Evolutionary conservation across 768 basidiomycete species (phyloP).

Genomic region (Calvatia gigantea): DNA sequence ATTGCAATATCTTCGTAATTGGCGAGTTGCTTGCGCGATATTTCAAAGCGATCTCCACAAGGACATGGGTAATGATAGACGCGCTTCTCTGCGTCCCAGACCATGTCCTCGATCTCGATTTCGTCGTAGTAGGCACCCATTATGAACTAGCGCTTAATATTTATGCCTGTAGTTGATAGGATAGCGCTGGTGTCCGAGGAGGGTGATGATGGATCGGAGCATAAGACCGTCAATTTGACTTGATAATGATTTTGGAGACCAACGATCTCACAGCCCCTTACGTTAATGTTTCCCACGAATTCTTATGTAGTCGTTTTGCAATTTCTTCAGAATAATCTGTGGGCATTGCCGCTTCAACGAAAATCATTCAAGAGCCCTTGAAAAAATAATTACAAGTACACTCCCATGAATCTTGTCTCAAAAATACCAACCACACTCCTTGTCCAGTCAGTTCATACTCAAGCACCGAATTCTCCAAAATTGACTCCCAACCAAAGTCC

Average conservation of each 20-base stretch:
- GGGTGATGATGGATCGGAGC: not conserved
- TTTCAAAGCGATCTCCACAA: conserved; percentile 97
- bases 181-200: not conserved
- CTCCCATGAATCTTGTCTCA: no score
- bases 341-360: no score
- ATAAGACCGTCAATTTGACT: not conserved
- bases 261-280: no score
- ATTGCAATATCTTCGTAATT: conserved; percentile 92
- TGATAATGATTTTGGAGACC: not conserved
- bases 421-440: no score
- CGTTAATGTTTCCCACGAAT: no score
- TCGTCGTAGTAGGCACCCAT: conserved; percentile 96
- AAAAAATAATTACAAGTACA: no score
- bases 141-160: not conserved
- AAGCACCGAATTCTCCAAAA: no score
- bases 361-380: no score
- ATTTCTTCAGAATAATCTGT: no score
- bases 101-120: conserved; percentile 96
- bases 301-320: no score
- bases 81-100: conserved; percentile 75
- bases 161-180: not conserved
- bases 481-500: no score
- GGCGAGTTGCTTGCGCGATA: conserved; percentile 77
- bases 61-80: conserved; percentile 98
- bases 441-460: no score